Evolutionary conservation across 2,329 filamentous ascomycete species (phyloP).

Genomic region (Aspergillus arachidicola): DNA sequence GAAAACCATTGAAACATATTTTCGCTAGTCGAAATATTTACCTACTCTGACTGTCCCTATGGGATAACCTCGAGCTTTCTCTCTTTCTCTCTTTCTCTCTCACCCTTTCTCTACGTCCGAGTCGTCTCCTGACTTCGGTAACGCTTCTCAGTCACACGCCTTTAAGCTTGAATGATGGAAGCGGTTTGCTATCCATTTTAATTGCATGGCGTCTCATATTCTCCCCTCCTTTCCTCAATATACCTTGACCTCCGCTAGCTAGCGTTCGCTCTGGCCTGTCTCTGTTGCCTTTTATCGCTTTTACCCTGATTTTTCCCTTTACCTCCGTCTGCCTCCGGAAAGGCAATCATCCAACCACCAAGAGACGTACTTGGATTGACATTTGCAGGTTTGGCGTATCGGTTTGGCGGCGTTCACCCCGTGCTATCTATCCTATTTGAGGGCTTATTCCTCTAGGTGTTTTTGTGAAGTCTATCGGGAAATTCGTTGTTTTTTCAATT

Average conservation of each 20-base stretch:
- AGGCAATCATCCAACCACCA: conserved; percentile 10
- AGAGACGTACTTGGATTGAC: conserved; percentile 7
- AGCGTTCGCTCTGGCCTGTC: conserved; percentile 15
- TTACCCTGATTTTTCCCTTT: conserved; percentile 6
- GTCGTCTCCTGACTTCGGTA: background rate
- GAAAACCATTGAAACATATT: conserved; percentile 9
- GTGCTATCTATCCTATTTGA: conserved; percentile 3
- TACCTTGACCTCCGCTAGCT: conserved; percentile 5
- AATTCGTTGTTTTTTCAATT: conserved; percentile 5
- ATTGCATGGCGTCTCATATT: conserved; percentile 1
- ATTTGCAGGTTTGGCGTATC: conserved; percentile 16
- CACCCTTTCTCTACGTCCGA: background rate
- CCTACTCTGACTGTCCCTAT: background rate
- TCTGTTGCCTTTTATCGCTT: conserved; percentile 8
- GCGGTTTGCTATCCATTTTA: background rate
- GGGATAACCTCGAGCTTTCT: background rate
- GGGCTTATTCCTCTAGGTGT: background rate
- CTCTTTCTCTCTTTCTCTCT: background rate
- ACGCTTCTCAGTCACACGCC: background rate
- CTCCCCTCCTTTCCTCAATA: background rate
- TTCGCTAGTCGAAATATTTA: conserved; percentile 18
- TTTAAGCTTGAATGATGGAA: background rate
- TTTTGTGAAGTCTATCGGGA: conserved; percentile 10
- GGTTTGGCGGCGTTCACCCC: conserved; percentile 11
- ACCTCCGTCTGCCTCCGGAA: conserved; percentile 7